phyloP scores from a whole-genome alignment of 495 filamentous ascomycete species.

The Podospora pseudocomata region DNA sequence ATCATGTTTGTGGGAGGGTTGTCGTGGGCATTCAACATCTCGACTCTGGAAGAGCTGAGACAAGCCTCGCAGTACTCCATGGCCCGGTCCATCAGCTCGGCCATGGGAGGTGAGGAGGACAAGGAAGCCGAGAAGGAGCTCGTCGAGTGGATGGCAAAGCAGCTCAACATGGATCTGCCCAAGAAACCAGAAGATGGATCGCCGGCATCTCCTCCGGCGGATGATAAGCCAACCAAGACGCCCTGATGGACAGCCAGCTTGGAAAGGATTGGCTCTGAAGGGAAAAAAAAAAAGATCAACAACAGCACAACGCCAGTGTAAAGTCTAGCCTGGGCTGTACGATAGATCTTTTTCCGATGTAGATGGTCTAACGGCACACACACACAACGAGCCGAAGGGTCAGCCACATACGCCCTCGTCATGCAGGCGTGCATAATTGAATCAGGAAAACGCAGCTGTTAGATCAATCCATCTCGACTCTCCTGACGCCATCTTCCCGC shows the following conservation, averaged over 20 bases:
- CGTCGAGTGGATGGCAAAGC: conserved; percentile 64
- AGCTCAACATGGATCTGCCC: conserved; percentile 51
- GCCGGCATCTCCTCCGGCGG: neutral
- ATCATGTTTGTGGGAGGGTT: conserved; percentile 66
- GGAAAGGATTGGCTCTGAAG: neutral
- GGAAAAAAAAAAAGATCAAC: neutral
- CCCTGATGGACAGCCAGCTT: neutral
- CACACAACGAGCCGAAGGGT: neutral
- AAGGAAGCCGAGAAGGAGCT: conserved; percentile 62
- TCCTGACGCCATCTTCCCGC: neutral
- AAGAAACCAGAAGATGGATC: neutral
- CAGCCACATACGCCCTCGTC: neutral
- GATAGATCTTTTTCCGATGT: neutral
- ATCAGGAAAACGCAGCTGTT: neutral
- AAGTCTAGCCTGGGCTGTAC: neutral
- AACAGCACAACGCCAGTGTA: neutral
- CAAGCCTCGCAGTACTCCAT: conserved; percentile 29
- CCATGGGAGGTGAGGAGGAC: conserved; percentile 45
- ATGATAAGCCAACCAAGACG: neutral
- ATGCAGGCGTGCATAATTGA: neutral
- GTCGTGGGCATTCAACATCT: conserved; percentile 69
- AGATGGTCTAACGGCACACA: neutral
- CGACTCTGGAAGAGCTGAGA: conserved; percentile 65
- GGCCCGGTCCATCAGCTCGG: conserved; percentile 40
- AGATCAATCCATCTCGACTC: neutral